Evolutionary conservation across 2,329 filamentous ascomycete species (phyloP), one percentile per base, ranked within the genome.

Genomic region (Trichoderma asperellum): DNA sequence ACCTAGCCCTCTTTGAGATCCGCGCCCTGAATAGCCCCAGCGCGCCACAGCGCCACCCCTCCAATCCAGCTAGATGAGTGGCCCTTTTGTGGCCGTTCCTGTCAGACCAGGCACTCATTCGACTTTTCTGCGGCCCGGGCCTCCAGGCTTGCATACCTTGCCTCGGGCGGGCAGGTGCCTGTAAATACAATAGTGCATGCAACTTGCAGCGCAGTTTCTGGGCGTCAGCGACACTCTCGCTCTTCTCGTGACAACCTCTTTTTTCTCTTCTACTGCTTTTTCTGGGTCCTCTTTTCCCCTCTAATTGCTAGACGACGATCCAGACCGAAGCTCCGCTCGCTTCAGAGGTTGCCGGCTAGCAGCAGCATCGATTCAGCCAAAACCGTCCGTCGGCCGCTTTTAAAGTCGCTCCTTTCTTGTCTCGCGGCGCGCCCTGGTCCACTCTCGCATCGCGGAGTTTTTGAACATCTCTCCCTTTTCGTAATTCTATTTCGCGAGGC

Each of bases 401-500:
- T 49, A 55, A 68, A 47, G 66, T 68, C 66, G 66, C 66, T 68
- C 66, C 58, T 68, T 68, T 68, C 66, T 57, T 60, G 56, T 61
- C 58, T 62, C 66, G 66, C 57, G 57, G 58, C 66, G 66, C 66
- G 58, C 66, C 58, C 43, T 58, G 49, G 62, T 68, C 66, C 58
- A 62, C 37, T 57, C 58, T 60, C 49, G 34, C 58, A 55, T 49
- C 43, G 43, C 43, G 52, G 27, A 32, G n/a, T 49, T 55, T 61
- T 60, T 40, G 43, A 57, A 56, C 47, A 57, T 58, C 53, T 34
- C 43, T 59, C 35, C 35, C 35, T 43, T 40, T 59, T 40, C 24
- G 32, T 59, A 40, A 11, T 43, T 40, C 6, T 43, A 18, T 10
- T 34, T 34, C n/a, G 18, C 29, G 11, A 29, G 35, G 32, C 8